phyloP scores from a whole-genome alignment of 257 asterid genomes.

The Striga asiatica region DNA sequence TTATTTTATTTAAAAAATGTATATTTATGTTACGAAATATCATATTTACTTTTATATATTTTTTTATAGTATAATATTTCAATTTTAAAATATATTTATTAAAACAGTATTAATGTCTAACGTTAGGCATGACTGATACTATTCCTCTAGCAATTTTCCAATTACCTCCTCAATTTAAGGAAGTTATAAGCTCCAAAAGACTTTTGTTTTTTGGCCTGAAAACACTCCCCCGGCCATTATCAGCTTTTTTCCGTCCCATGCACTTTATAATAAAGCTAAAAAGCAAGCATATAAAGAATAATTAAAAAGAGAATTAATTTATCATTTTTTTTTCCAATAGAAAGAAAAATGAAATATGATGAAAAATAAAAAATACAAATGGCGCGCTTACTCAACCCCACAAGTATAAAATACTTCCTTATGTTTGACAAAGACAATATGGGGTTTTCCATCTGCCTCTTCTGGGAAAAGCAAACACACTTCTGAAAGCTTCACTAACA shows the following conservation, averaged over 20 bases:
- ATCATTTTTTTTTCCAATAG: not conserved
- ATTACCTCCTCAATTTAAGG: constrained; percentile 48
- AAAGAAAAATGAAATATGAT: not conserved
- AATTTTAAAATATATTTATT: too few species aligned
- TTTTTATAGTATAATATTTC: too few species aligned
- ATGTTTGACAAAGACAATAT: not conserved
- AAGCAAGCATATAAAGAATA: not conserved
- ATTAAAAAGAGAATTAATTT: not conserved
- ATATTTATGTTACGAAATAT: too few species aligned
- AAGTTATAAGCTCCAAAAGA: constrained; percentile 29
- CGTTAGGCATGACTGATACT: too few species aligned
- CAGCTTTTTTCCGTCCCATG: not conserved
- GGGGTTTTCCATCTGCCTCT: not conserved
- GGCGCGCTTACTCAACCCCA: not conserved
- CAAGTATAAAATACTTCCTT: not conserved
- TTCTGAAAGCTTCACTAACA: constrained; percentile 20
- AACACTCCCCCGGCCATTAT: not conserved
- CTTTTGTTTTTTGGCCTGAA: constrained; percentile 26
- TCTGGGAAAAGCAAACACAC: not conserved
- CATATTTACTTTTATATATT: too few species aligned
- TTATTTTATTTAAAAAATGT: too few species aligned
- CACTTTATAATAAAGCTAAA: constrained; percentile 1
- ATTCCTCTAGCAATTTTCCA: not conserved
- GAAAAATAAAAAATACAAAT: not conserved
- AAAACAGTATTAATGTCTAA: too few species aligned